Evolutionary conservation across 176 grass and related monocot genomes (phyloP), one percentile per base, ranked within the genome.

Genomic region (maize (Zea mays)): DNA sequence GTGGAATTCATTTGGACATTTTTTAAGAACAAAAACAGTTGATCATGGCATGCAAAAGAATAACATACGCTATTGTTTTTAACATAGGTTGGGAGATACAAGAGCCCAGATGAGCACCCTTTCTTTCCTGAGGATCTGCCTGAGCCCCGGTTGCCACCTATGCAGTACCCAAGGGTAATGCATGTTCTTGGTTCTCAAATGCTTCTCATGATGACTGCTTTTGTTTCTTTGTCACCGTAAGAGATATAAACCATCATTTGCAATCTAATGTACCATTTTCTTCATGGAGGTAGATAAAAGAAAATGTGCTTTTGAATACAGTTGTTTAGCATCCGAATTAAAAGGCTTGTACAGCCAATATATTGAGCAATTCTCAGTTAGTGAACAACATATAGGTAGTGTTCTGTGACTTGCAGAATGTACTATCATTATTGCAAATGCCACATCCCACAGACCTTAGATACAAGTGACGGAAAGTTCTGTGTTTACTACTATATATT

Each of bases 21-120:
- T 27, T 27, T 27, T 27, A 27, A 27, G 38, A 3, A 8, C 13
- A 44, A 57, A 57, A 43, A 14, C 36, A 39, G 33, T 48, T 38
- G 45, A 64, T 54, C n/a, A 42, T 27, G 19, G 21, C 37, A 20
- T 69, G 16, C 56, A 39, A 62, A 54, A 68, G 46, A 36, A 62
- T 62, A 12, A 44, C 44, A 74, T 56, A 72, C 82, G 60, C 64
- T 81, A 55, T 48, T 66, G 8, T 72, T 86, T 79, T 41, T 8
- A 40, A 73, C 73, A 78, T 88, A 94, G 95, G 91, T 90, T 86
- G 91, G 95, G 48, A 92, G 95, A 86, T 98, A 98, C 71, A 86
- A 90, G 82, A 94, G 95, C 80, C 95, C 95, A 60, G 95, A 98
- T 88, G 95, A 98, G 77, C 91, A 98, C 60, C 85, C 91, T 41